These are phyloP conservation scores for Eremothecium cymbalariae DNA, from an alignment of 1,139 yeast species.

Conservation along the genomic window DNA sequence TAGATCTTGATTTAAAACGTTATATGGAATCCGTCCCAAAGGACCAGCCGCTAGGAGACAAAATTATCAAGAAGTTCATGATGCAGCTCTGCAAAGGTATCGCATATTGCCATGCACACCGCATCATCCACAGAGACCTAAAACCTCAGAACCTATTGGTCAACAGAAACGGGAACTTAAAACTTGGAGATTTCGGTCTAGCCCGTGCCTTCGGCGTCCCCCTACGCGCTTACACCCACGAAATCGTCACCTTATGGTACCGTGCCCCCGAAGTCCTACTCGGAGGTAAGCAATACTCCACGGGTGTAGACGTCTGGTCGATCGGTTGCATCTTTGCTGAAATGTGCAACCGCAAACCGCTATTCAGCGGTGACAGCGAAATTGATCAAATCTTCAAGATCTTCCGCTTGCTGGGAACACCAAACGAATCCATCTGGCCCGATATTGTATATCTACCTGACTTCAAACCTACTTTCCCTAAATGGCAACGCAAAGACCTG, in stretches of 20 bases:
- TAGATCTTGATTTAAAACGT: conserved; percentile 89
- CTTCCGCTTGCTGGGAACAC: conserved; percentile 89
- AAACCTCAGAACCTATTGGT: conserved; percentile 94
- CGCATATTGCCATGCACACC: conserved; percentile 89
- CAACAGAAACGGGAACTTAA: conserved; percentile 89
- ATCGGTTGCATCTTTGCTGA: conserved; percentile 98
- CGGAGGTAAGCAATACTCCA: conserved; percentile 95
- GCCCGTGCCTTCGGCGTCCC: conserved; percentile 98
- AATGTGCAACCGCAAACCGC: conserved; percentile 92
- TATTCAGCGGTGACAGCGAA: conserved; percentile 96
- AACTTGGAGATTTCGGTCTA: conserved; percentile 93
- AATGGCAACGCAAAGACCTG: conserved; percentile 76
- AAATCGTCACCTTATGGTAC: conserved; percentile 96
- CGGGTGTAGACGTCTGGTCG: conserved; percentile 99
- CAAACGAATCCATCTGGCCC: conserved; percentile 92
- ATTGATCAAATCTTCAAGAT: conserved; percentile 95
- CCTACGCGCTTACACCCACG: conserved; percentile 90
- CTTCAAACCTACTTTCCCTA: conserved; percentile 91
- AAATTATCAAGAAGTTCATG: conserved; percentile 89
- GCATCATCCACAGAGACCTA: conserved; percentile 91
- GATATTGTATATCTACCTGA: conserved; percentile 92
- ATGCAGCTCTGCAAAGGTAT: conserved; percentile 88
- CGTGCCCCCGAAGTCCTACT: conserved; percentile 92
- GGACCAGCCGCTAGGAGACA: conserved; percentile 82
- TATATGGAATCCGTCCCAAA: conserved; percentile 95